A percentile compares a stretch with the other conserved stretches of the same genome.
These are phyloP conservation scores for Cyclostephanos tholiformis DNA, from an alignment of 108 stramenopile genomes.

Conservation along the genomic window DNA sequence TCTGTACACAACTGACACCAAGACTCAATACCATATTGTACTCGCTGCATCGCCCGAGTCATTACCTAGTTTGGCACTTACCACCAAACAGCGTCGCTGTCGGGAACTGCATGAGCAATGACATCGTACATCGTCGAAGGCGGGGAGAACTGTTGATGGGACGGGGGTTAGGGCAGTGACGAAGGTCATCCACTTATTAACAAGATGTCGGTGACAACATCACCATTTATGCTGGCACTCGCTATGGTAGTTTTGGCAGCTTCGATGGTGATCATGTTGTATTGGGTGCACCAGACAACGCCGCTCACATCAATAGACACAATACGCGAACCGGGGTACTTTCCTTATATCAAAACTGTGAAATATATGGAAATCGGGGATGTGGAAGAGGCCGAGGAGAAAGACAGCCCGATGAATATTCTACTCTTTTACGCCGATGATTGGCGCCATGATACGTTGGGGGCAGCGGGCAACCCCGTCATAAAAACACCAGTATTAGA, in stretches of 20 bases:
- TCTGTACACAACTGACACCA: too few relatives aligned
- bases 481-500: conserved; percentile 70
- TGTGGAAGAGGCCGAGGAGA: conserved; percentile 39
- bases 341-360: neutral
- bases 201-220: too few relatives aligned
- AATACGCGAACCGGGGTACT: neutral
- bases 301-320: conserved; percentile 1
- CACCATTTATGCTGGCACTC: conserved; percentile 9
- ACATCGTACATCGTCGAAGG: too few relatives aligned
- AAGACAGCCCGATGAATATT: conserved; percentile 47
- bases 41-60: too few relatives aligned
- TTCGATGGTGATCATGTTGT: conserved; percentile 8
- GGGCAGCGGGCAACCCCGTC: conserved; percentile 50
- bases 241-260: neutral
- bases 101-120: too few relatives aligned
- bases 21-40: too few relatives aligned
- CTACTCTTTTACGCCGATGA: conserved; percentile 57
- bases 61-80: too few relatives aligned
- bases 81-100: too few relatives aligned
- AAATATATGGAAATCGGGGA: neutral
- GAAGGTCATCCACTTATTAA: too few relatives aligned
- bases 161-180: too few relatives aligned
- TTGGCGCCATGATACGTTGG: conserved; percentile 59
- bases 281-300: conserved; percentile 10
- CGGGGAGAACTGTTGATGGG: too few relatives aligned